Evolutionary conservation across 2,329 filamentous ascomycete species (phyloP), one percentile per base, ranked within the genome.

Genomic region (Xylariaceae sp.): DNA sequence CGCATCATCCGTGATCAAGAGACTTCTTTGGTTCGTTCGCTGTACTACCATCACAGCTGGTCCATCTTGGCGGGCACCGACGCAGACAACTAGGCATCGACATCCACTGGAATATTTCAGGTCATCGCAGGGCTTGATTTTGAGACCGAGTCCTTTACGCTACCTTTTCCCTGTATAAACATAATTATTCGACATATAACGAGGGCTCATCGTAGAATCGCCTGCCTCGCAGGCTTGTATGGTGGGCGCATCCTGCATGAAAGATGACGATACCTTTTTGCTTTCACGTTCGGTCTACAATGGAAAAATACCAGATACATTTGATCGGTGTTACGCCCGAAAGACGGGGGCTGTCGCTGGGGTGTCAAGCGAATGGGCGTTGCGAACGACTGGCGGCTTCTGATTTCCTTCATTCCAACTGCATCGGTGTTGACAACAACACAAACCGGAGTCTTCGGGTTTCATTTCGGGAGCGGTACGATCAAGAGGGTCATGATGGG

Each of bases 21-120:
- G 57, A 56, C 49, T 48, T 52, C 50, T 36, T 46, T 55, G 41
- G 49, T 67, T 67, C 67, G 66, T 71, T 72, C 65, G 65, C 68
- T 72, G 45, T 56, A 56, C 42, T 45, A 44, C 46, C 61, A 63
- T 62, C 51, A 56, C 64, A 71, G 66, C 67, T 69, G 68, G 69
- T 72, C 51, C 68, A 73, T 77, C 72, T 75, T 77, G 75, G 75
- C 72, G 68, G 71, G 68, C 72, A 74, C 69, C 70, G 68, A 69
- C 63, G 63, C 66, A 62, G 62, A 61, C 65, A 64, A 67, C 65
- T 27, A 69, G 72, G 69, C 70, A 76, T 75, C 69, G 66, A 74
- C 65, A 64, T 66, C 60, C 58, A 65, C 65, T 63, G 56, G 60
- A 53, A 64, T 66, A 52, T 61, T 59, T 67, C 65, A 61, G 46